Conservation (phyloP, 495 filamentous ascomycete genomes). For the Penicillium ucsense region DNA sequence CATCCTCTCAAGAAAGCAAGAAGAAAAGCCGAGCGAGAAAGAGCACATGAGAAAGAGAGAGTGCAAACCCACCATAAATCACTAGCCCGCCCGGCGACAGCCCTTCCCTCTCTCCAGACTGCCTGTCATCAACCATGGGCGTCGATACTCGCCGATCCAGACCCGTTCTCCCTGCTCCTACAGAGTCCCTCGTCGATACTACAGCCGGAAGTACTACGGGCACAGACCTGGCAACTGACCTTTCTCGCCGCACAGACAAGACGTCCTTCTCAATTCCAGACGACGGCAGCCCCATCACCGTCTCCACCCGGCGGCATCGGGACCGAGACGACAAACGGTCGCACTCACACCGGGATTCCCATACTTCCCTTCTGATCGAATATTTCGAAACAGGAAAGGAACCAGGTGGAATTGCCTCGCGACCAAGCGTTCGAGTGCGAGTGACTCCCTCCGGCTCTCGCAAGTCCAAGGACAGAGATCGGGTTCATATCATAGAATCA, state of each 20-base stretch:
- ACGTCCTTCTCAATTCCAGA: slow-evolving; percentile 87
- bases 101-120: neutral
- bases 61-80: neutral
- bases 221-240: slow-evolving; percentile 68
- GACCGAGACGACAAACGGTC: slow-evolving; percentile 42
- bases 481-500: slow-evolving; percentile 74
- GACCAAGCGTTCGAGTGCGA: slow-evolving; percentile 90
- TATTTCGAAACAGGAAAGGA: slow-evolving; percentile 89
- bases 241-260: slow-evolving; percentile 70
- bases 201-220: slow-evolving; percentile 48
- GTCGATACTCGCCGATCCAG: slow-evolving; percentile 57
- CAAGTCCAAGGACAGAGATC: slow-evolving; percentile 52
- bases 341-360: slow-evolving; percentile 51
- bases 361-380: slow-evolving; percentile 93
- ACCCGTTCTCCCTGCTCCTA: slow-evolving; percentile 66
- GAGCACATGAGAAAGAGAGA: neutral
- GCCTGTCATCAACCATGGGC: slow-evolving; percentile 49
- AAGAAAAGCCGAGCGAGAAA: neutral
- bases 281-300: slow-evolving; percentile 89
- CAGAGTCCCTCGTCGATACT: slow-evolving; percentile 61
- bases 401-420: slow-evolving; percentile 44
- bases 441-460: slow-evolving; percentile 69
- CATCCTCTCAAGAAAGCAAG: too few species aligned
- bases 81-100: neutral
- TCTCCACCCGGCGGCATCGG: slow-evolving; percentile 57